phyloP scores from a whole-genome alignment of 78 protist genomes.

The Tieghemostelium lacteum region DNA sequence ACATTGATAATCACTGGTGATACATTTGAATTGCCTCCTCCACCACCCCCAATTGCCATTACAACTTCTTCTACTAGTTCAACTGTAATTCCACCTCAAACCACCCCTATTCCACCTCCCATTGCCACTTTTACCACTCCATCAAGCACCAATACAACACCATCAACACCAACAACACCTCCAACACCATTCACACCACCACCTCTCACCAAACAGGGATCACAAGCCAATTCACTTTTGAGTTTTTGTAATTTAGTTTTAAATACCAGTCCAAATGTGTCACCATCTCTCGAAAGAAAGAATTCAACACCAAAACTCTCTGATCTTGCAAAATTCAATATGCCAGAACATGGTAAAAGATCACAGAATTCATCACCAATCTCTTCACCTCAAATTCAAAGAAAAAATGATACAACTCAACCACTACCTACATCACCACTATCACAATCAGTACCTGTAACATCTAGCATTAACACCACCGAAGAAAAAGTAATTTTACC shows the following conservation, averaged over 20 bases:
- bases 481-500: not conserved
- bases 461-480: not conserved
- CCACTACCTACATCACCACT: no score
- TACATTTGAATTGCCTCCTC: no score
- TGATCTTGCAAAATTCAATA: no score
- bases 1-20: not conserved
- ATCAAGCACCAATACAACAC: not conserved
- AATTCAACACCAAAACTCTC: not conserved
- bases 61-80: not conserved
- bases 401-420: no score
- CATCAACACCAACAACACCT: not conserved
- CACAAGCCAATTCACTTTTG: constrained; percentile 20
- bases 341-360: no score
- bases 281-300: not conserved
- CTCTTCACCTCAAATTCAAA: not conserved
- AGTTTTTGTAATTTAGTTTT: constrained; percentile 52
- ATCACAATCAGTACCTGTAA: no score
- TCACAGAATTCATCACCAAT: not conserved
- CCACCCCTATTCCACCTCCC: not conserved
- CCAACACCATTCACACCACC: constrained; percentile 12
- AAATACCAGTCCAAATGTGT: constrained; percentile 35
- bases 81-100: not conserved
- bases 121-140: constrained; percentile 1
- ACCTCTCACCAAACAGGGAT: constrained; percentile 1
- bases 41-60: not conserved